Percentiles rank a stretch among this genome's conserved stretches.
Evolutionary conservation across 2,329 filamentous ascomycete species (phyloP).

Genomic region (Fusarium metavorans): DNA sequence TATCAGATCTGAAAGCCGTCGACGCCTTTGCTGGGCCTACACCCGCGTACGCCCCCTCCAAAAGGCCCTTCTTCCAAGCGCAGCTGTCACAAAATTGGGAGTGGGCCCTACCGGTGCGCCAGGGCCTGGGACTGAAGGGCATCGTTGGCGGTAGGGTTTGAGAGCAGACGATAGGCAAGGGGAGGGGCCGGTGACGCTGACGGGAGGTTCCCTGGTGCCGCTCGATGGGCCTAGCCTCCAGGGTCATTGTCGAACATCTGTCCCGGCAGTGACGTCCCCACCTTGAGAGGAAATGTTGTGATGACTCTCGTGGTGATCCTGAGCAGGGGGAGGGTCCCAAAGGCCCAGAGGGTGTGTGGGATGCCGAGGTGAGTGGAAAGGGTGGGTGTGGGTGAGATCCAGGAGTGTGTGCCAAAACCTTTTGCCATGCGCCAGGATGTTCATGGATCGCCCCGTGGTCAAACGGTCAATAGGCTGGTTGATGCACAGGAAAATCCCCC

Average conservation of each 20-base stretch:
- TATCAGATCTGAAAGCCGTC: conserved; percentile 47
- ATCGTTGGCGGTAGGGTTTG: conserved; percentile 35
- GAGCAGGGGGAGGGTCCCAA: conserved; percentile 33
- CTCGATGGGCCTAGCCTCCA: conserved; percentile 37
- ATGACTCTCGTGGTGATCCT: conserved; percentile 41
- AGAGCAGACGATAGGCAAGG: conserved; percentile 33
- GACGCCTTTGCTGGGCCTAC: conserved; percentile 37
- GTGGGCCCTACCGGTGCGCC: conserved; percentile 39
- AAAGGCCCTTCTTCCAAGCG: conserved; percentile 34
- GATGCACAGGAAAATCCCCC: conserved; percentile 31
- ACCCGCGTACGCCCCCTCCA: conserved; percentile 39
- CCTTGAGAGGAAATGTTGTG: conserved; percentile 30
- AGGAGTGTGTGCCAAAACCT: conserved; percentile 39
- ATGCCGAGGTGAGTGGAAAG: conserved; percentile 17
- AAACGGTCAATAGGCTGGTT: conserved; percentile 45
- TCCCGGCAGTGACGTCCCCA: conserved; percentile 44
- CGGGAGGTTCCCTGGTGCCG: conserved; percentile 40
- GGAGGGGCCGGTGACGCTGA: conserved; percentile 36
- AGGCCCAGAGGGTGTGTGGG: conserved; percentile 15
- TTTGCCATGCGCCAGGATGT: conserved; percentile 42
- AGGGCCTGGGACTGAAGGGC: conserved; percentile 43
- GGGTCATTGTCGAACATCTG: conserved; percentile 33
- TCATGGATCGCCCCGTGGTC: conserved; percentile 45
- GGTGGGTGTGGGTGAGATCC: conserved; percentile 42
- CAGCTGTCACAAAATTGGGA: conserved; percentile 45